phyloP scores from a whole-genome alignment of 2,329 filamentous ascomycete genomes.

The Leptographium flavum region DNA sequence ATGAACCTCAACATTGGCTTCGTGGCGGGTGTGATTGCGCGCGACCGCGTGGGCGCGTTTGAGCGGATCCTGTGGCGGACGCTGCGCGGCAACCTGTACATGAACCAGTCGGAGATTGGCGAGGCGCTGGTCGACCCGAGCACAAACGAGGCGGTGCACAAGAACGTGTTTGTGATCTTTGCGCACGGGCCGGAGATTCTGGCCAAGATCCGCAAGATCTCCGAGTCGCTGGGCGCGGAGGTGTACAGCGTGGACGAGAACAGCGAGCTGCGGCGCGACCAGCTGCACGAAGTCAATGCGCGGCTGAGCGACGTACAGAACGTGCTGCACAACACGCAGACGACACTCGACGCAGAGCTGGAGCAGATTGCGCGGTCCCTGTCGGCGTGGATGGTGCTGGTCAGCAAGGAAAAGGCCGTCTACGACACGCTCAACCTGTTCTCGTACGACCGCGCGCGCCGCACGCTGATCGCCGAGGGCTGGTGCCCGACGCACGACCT shows the following conservation, averaged over 20 bases:
- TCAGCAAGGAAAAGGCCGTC: conserved; percentile 96
- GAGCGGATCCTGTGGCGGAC: conserved; percentile 97
- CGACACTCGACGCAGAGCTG: conserved; percentile 82
- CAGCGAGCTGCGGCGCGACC: conserved; percentile 83
- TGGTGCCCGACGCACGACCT: conserved; percentile 94
- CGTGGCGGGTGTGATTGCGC: conserved; percentile 86
- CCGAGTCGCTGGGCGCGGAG: conserved; percentile 89
- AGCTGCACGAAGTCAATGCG: conserved; percentile 94
- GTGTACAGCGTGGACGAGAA: conserved; percentile 97
- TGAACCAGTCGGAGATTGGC: conserved; percentile 98
- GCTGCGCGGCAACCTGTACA: conserved; percentile 93
- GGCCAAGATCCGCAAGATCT: conserved; percentile 97
- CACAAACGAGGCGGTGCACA: conserved; percentile 82
- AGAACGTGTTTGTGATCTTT: conserved; percentile 99
- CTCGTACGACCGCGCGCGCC: conserved; percentile 88
- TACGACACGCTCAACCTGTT: conserved; percentile 93
- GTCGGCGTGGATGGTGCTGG: conserved; percentile 92
- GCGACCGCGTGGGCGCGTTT: conserved; percentile 86
- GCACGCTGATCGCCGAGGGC: conserved; percentile 92
- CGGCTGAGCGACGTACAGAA: conserved; percentile 82
- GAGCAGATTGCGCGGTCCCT: conserved; percentile 85
- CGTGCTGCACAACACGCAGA: conserved; percentile 88
- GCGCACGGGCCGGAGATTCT: conserved; percentile 97
- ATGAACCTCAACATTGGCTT: conserved; percentile 99
- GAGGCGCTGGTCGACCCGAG: conserved; percentile 83